These are phyloP conservation scores for Amphibolis antarctica DNA, from an alignment of 106 monocot genomes.

Conservation along the genomic window DNA sequence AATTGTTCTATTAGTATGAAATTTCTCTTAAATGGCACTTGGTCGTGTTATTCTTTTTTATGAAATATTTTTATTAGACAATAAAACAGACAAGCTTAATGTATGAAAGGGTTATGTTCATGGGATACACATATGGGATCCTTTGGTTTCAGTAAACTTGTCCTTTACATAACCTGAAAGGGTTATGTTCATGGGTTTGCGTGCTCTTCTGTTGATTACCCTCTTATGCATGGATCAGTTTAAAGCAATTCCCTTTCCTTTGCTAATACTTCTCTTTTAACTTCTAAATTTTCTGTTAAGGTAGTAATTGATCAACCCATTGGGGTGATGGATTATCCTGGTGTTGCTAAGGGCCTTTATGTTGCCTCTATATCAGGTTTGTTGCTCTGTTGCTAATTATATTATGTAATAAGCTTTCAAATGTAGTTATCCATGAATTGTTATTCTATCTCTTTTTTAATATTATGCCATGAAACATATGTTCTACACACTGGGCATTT, in stretches of 20 bases:
- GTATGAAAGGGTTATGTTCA: too few relatives aligned
- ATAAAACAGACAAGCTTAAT: too few relatives aligned
- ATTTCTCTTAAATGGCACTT: neutral
- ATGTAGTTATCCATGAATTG: too few relatives aligned
- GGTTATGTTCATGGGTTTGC: neutral
- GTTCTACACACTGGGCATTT: too few relatives aligned
- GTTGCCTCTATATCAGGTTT: slow-evolving; percentile 63
- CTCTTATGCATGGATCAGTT: neutral
- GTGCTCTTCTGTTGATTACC: neutral
- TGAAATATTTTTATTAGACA: neutral
- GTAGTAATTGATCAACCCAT: slow-evolving; percentile 60
- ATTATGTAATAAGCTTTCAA: too few relatives aligned
- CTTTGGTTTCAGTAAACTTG: too few relatives aligned
- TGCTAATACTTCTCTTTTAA: neutral
- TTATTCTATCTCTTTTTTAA: too few relatives aligned
- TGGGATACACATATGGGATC: too few relatives aligned
- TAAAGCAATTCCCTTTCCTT: neutral
- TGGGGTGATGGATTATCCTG: slow-evolving; percentile 72
- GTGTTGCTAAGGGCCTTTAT: slow-evolving; percentile 78
- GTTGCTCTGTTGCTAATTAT: neutral
- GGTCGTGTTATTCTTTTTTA: neutral
- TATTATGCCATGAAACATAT: too few relatives aligned
- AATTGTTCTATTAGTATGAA: neutral
- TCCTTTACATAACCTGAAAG: too few relatives aligned
- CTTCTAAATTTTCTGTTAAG: slow-evolving; percentile 13